Evolutionary conservation across 139 green algal genomes (phyloP), one percentile per base, ranked within the genome.

Genomic region (Micractinium conductrix): DNA sequence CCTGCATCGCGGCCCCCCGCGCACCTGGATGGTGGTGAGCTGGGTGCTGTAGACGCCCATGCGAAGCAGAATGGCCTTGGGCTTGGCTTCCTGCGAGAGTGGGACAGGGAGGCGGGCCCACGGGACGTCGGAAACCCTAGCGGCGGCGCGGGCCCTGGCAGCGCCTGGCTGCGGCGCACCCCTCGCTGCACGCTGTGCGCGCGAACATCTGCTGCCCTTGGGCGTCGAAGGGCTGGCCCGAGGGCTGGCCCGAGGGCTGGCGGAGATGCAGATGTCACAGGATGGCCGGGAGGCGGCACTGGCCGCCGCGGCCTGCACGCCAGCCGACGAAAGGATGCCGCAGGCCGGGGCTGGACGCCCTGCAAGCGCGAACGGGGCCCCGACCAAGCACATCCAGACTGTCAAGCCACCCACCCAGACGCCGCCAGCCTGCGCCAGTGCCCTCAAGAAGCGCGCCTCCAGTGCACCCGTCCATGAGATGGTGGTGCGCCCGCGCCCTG

Each of bases 1-100:
- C n/a, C 7, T n/a, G 37, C 38, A 17, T 24, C 8, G 24, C 2
- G 3, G 9, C 42, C 30, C 3, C 9, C 42, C 9, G 26, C 70
- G 30, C 28, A 58, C 70, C 58, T 82, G 76, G 26, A 82, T 82
- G 76, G 76, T 82, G 40, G 76, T 82, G 9, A 82, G 58, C 76
- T 82, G 76, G 2, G 76, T 42, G 58, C 35, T 42, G 76, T 82
- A 82, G 76, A 58, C 76, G 1, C 76, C 76, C 76, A 82, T 82
- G 26, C 42, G 68, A 55, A 60, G 62, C 58, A 82, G 55, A 30
- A 82, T 82, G 37, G 76, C 76, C 58, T 82, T 82, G 76, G 76
- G 76, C 58, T 82, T 82, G 9, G 76, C 76, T n/a, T 71, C 76
- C 76, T 82, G 76, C 76, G 21, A 16, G 1, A 26, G 7, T 6